phyloP scores from a whole-genome alignment of 768 basidiomycete genomes.

The Tephrocybe sp. region DNA sequence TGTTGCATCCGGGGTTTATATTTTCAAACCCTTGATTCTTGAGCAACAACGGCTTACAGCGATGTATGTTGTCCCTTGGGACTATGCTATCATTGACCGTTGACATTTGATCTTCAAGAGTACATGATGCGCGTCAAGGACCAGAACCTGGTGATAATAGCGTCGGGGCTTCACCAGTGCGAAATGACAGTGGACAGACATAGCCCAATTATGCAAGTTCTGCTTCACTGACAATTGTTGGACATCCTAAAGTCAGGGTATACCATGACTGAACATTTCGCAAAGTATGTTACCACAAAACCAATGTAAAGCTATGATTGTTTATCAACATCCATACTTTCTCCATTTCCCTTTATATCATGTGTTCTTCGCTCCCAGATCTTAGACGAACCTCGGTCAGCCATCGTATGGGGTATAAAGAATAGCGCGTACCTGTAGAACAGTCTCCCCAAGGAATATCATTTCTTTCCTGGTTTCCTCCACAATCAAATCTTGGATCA shows the following conservation, averaged over 20 bases:
- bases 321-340: slow-evolving; percentile 32
- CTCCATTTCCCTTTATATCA: slow-evolving; percentile 23
- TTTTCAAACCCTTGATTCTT: slow-evolving; percentile 55
- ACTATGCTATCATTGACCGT: neutral
- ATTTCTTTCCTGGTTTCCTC: slow-evolving; percentile 96
- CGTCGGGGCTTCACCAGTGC: neutral
- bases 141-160: neutral
- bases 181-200: slow-evolving; percentile 1
- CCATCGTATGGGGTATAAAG: slow-evolving; percentile 2
- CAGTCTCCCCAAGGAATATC: slow-evolving; percentile 97
- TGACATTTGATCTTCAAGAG: slow-evolving; percentile 9
- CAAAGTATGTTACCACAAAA: neutral
- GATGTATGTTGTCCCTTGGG: slow-evolving; percentile 12
- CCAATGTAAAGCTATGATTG: slow-evolving; percentile 15
- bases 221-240: neutral
- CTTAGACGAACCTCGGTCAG: slow-evolving; percentile 30
- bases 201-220: neutral
- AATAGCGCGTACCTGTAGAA: slow-evolving; percentile 72
- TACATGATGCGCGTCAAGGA: neutral
- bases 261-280: neutral
- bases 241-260: too few species aligned
- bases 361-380: slow-evolving; percentile 62
- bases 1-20: slow-evolving; percentile 61
- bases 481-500: slow-evolving; percentile 95
- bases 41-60: slow-evolving; percentile 14